Evolutionary conservation across 2,329 filamentous ascomycete species (phyloP).

Genomic region (Dothistroma septosporum): DNA sequence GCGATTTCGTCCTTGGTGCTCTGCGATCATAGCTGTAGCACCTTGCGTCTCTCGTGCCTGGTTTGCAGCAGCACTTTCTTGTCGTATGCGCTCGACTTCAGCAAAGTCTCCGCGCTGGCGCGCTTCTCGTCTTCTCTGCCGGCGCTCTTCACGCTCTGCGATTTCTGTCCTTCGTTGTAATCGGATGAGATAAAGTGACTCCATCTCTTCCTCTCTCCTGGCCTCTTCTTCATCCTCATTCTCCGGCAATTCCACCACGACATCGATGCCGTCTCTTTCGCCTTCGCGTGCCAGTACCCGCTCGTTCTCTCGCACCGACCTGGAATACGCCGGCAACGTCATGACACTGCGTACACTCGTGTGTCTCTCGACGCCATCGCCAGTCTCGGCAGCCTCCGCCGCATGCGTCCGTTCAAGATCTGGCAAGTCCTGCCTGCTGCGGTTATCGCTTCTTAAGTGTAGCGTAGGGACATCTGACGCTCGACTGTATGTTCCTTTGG

Average conservation of each 20-base stretch:
- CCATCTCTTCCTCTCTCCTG: slow-evolving; percentile 85
- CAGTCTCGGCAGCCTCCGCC: slow-evolving; percentile 15
- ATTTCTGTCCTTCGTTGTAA: slow-evolving; percentile 69
- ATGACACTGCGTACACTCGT: slow-evolving; percentile 90
- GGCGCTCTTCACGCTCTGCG: slow-evolving; percentile 71
- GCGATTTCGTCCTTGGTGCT: slow-evolving; percentile 54
- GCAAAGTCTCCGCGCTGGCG: slow-evolving; percentile 65
- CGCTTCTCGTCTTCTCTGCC: slow-evolving; percentile 66
- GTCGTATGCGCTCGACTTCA: slow-evolving; percentile 61
- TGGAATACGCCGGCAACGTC: slow-evolving; percentile 82
- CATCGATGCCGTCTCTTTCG: slow-evolving; percentile 85
- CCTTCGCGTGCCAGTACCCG: slow-evolving; percentile 82
- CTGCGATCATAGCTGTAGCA: slow-evolving; percentile 48
- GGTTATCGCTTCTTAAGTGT: slow-evolving; percentile 24
- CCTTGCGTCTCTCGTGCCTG: slow-evolving; percentile 38
- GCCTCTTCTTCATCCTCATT: slow-evolving; percentile 73
- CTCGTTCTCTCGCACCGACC: slow-evolving; percentile 68
- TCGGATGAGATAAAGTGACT: slow-evolving; percentile 84
- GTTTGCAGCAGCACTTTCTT: slow-evolving; percentile 53
- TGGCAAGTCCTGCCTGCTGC: slow-evolving; percentile 21
- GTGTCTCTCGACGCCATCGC: slow-evolving; percentile 65
- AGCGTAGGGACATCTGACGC: slow-evolving; percentile 22
- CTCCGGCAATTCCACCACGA: slow-evolving; percentile 80
- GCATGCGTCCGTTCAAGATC: slow-evolving; percentile 26
- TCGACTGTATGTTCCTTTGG: slow-evolving; percentile 31